These are phyloP conservation scores for Amylostereum chailletii DNA, from an alignment of 1,284 basidiomycete species.

Conservation along the genomic window DNA sequence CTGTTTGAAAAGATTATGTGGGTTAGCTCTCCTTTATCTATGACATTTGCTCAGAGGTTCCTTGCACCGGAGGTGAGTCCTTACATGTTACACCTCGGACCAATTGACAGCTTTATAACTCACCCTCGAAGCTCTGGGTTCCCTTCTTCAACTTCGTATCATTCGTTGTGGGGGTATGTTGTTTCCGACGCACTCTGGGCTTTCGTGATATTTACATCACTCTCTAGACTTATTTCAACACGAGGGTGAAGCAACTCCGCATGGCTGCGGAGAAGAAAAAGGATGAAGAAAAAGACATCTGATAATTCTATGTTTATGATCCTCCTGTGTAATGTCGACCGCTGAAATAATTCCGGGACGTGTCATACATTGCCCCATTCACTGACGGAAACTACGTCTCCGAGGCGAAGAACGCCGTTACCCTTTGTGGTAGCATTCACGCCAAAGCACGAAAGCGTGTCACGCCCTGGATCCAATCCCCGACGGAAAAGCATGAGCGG, in stretches of 20 bases:
- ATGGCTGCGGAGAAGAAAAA: constrained; percentile 41
- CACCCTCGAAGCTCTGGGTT: constrained; percentile 49
- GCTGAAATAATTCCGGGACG: no score
- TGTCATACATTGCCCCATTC: constrained; percentile 21
- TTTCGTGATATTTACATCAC: neutral
- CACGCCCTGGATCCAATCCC: constrained; percentile 38
- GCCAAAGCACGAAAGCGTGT: constrained; percentile 52
- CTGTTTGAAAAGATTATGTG: constrained; percentile 43
- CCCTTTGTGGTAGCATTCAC: constrained; percentile 45
- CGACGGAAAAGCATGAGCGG: constrained; percentile 59
- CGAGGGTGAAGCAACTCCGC: constrained; percentile 53
- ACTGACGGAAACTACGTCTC: constrained; percentile 45
- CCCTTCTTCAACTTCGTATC: constrained; percentile 68
- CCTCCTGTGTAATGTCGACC: no score
- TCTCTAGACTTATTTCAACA: constrained; percentile 63
- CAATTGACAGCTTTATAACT: neutral
- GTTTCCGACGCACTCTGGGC: neutral
- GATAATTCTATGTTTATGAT: no score
- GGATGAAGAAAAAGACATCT: constrained; percentile 29
- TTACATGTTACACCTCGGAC: neutral
- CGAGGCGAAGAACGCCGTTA: constrained; percentile 44
- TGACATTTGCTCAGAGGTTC: constrained; percentile 69
- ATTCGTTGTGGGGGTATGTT: constrained; percentile 55
- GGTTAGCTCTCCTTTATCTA: constrained; percentile 65
- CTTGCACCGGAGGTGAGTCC: constrained; percentile 54